phyloP scores from a whole-genome alignment of 2,329 filamentous ascomycete genomes.

The Ophiostoma perfectum region DNA sequence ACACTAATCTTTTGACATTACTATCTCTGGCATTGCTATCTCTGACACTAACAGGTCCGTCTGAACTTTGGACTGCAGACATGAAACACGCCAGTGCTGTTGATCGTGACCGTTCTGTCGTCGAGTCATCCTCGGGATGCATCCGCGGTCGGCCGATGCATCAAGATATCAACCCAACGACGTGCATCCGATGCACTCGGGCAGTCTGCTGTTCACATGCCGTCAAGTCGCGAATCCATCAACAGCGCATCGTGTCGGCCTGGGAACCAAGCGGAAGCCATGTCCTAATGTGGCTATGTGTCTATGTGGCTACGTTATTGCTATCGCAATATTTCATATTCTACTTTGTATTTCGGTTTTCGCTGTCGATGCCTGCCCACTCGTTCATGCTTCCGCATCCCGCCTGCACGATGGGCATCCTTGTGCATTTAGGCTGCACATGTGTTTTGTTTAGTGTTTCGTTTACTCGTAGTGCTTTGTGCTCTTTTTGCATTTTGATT shows the following conservation, averaged over 20 bases:
- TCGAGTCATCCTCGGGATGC: background rate
- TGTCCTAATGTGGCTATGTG: background rate
- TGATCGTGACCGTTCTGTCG: background rate
- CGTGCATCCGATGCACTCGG: background rate
- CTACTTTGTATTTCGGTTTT: background rate
- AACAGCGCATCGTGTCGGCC: background rate
- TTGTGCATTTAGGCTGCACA: background rate
- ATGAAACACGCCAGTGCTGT: background rate
- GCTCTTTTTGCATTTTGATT: no score
- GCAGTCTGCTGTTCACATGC: background rate
- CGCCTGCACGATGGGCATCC: background rate
- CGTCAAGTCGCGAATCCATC: background rate
- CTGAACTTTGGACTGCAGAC: no score
- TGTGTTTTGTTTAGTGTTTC: background rate
- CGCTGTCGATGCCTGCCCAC: background rate
- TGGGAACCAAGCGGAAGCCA: background rate
- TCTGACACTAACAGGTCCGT: no score
- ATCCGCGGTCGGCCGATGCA: conserved; percentile 6
- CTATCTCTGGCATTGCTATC: no score
- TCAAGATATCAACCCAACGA: background rate
- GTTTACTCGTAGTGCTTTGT: no score
- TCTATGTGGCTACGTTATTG: background rate
- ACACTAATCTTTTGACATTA: background rate
- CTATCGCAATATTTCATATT: no score
- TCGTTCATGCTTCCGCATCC: background rate